phyloP scores from a whole-genome alignment of 2,329 filamentous ascomycete species.

The Aspergillus costaricaensis region DNA sequence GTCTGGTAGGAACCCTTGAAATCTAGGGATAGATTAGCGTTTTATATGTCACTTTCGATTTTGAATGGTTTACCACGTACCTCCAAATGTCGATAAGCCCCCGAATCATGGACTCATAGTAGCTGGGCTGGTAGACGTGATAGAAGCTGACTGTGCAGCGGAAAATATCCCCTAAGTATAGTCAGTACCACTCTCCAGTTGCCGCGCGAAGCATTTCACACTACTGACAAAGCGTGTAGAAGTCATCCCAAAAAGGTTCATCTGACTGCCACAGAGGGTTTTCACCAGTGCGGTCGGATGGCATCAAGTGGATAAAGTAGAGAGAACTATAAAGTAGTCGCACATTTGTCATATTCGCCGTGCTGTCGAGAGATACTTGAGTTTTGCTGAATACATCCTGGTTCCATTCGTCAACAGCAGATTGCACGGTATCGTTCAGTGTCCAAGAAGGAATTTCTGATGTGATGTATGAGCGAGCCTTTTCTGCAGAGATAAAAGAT shows the following conservation, averaged over 20 bases:
- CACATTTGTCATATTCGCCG: conserved; percentile 34
- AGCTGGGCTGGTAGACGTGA: conserved; percentile 64
- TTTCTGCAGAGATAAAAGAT: conserved; percentile 65
- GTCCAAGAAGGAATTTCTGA: conserved; percentile 65
- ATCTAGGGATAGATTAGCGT: conserved; percentile 15
- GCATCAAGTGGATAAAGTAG: conserved; percentile 69
- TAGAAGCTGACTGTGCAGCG: conserved; percentile 67
- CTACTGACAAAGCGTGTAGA: conserved; percentile 57
- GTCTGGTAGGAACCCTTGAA: conserved; percentile 64
- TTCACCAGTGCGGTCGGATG: conserved; percentile 70
- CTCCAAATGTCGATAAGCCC: conserved; percentile 69
- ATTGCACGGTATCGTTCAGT: conserved; percentile 55
- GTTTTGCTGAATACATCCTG: conserved; percentile 56
- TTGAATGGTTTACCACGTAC: conserved; percentile 29
- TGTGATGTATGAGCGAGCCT: conserved; percentile 67
- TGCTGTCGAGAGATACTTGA: conserved; percentile 35
- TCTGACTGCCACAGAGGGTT: conserved; percentile 65
- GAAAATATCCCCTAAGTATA: conserved; percentile 60
- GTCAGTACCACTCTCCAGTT: conserved; percentile 15
- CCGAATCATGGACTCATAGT: conserved; percentile 67
- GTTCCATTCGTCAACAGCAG: conserved; percentile 60
- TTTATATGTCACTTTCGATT: background rate
- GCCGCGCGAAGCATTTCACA: conserved; percentile 19
- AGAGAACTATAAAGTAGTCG: conserved; percentile 35
- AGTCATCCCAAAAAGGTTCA: conserved; percentile 71